A percentile compares a stretch with the other conserved stretches of the same genome.
Conservation (phyloP, 2,329 filamentous ascomycete species). For the Diaporthe sp. region DNA sequence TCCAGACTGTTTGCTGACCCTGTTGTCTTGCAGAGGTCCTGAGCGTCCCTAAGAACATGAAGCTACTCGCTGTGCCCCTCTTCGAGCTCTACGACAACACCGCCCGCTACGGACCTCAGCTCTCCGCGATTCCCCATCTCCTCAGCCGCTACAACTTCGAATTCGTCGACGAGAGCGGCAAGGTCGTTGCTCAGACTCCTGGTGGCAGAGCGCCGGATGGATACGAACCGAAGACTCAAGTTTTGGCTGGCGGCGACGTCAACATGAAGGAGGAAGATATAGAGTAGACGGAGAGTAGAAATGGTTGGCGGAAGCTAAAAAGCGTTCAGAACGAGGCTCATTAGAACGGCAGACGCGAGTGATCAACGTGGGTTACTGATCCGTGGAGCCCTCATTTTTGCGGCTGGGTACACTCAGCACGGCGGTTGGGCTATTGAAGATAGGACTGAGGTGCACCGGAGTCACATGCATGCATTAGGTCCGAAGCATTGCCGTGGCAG, state of each 20-base stretch:
- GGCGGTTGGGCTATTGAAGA: neutral
- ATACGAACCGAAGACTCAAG: slow-evolving; percentile 74
- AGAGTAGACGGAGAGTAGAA: slow-evolving; percentile 9
- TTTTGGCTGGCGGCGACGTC: slow-evolving; percentile 74
- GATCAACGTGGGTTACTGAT: neutral
- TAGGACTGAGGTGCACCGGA: neutral
- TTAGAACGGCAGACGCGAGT: neutral
- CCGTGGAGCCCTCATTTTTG: neutral
- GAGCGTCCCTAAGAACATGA: slow-evolving; percentile 99
- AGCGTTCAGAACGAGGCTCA: neutral
- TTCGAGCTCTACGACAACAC: slow-evolving; percentile 99
- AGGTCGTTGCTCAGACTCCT: slow-evolving; percentile 87
- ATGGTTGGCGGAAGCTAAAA: neutral
- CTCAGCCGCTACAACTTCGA: slow-evolving; percentile 97
- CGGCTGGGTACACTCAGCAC: neutral
- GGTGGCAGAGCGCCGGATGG: slow-evolving; percentile 72
- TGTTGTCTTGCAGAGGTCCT: slow-evolving; percentile 77
- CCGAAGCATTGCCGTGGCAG: neutral
- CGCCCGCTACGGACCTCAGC: slow-evolving; percentile 91
- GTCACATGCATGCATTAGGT: neutral
- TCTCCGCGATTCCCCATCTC: slow-evolving; percentile 95
- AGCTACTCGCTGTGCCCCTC: slow-evolving; percentile 93
- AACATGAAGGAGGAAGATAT: slow-evolving; percentile 69
- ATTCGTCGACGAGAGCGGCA: slow-evolving; percentile 93
- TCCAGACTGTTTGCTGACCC: neutral